These are phyloP conservation scores for Hypoxylon sp. DNA, from an alignment of 2,329 filamentous ascomycete genomes.

Conservation along the genomic window DNA sequence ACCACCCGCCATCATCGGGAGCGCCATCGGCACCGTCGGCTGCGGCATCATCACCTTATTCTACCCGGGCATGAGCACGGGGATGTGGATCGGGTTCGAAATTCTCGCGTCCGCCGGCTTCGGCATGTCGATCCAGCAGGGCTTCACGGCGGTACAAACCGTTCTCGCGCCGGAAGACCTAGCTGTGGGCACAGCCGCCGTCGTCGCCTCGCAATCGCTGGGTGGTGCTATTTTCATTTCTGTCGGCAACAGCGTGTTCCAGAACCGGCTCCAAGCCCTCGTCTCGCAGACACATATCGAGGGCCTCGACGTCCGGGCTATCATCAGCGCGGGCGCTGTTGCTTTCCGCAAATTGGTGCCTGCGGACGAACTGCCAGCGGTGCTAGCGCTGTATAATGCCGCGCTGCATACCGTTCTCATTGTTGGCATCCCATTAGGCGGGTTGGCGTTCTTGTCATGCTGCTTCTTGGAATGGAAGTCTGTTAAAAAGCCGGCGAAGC, in stretches of 20 bases:
- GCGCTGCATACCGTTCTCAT: slow-evolving; percentile 47
- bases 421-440: slow-evolving; percentile 45
- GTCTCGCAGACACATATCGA: slow-evolving; percentile 34
- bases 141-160: slow-evolving; percentile 59
- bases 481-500: slow-evolving; percentile 41
- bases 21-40: slow-evolving; percentile 55
- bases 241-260: slow-evolving; percentile 61
- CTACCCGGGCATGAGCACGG: slow-evolving; percentile 52
- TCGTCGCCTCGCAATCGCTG: slow-evolving; percentile 61
- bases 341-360: slow-evolving; percentile 48
- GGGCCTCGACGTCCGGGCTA: slow-evolving; percentile 39
- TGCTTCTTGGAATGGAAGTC: slow-evolving; percentile 50
- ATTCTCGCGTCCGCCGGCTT: slow-evolving; percentile 56
- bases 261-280: slow-evolving; percentile 53
- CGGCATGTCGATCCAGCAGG: slow-evolving; percentile 59
- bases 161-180: slow-evolving; percentile 58
- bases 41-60: slow-evolving; percentile 57
- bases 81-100: slow-evolving; percentile 56
- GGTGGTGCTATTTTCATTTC: slow-evolving; percentile 65
- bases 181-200: slow-evolving; percentile 59
- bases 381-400: slow-evolving; percentile 40
- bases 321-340: slow-evolving; percentile 47
- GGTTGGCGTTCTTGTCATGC: slow-evolving; percentile 44
- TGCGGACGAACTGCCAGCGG: slow-evolving; percentile 31
- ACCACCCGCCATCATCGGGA: slow-evolving; percentile 47